Base-by-base conservation (phyloP, 2,329 filamentous ascomycete species). In the Fusarium sp. region DNA sequence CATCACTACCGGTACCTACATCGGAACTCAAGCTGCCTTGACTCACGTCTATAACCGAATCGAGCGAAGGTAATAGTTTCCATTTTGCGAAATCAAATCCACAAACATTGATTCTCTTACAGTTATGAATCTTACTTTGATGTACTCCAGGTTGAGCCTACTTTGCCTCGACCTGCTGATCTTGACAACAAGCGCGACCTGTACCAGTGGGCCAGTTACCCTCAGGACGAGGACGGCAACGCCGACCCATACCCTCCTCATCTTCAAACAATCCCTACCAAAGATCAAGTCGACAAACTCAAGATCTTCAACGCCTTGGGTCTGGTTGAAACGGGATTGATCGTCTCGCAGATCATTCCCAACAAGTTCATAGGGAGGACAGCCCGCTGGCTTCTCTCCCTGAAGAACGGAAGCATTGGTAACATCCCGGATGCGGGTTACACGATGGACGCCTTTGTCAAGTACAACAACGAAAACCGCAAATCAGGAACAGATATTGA, bases 51-150 rank as follows among this genome's bases (percentile, higher is more conserved):
- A 25, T 25, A 4, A 10, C 8, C 43, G 43, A n/a, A 45, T 45
- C 15, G 43, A 45, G 15, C 43, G 43, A 45, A 45, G 43, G 43
- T 45, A n/a, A 45, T 16, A 27, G 29, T 11, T 45, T 45, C 11
- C 4, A n/a, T n/a, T 7, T 5, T 25, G 6, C 24, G 12, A 24
- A 24, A 12, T 3, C 8, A 5, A 9, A 6, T n/a, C 3, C 1
- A n/a, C 10, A 2, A 18, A 27, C 3, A 13, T 11, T 45, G 5
- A 45, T n/a, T 10, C 1, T 45, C n/a, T 13, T 8, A 13, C 11
- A 22, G 46, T 22, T 48, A 32, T 32, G 46, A 48, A 13, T 48
- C 46, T 3, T 48, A 48, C n/a, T 32, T 48, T 16, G 46, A 48
- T 10, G 46, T 48, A 6, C 46, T 48, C 8, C 46, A 48, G 18